These are phyloP conservation scores for Trametes gibbosa DNA, from an alignment of 768 basidiomycete species.

Conservation along the genomic window DNA sequence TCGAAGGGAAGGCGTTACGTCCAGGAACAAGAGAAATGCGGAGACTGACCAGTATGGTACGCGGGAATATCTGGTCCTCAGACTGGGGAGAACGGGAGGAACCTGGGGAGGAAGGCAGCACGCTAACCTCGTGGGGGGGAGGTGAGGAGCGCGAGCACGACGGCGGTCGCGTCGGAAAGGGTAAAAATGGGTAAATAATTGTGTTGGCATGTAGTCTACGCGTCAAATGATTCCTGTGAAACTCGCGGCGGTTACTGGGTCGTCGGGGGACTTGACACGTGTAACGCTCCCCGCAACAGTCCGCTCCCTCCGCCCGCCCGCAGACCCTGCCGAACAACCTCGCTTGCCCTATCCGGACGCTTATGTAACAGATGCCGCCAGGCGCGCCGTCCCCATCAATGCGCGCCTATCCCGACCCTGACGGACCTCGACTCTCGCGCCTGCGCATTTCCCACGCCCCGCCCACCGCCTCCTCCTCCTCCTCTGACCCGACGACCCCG, in stretches of 20 bases:
- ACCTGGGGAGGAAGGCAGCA: constrained; percentile 11
- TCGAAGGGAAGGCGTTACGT: constrained; percentile 15
- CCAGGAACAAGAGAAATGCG: background rate
- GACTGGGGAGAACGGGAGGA: constrained; percentile 2
- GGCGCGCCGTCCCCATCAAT: constrained; percentile 16
- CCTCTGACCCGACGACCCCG: background rate
- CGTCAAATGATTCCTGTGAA: constrained; percentile 28
- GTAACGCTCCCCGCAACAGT: constrained; percentile 24
- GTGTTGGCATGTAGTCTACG: constrained; percentile 20
- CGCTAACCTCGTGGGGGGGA: constrained; percentile 19
- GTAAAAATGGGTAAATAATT: constrained; percentile 25
- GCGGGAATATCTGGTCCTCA: constrained; percentile 11
- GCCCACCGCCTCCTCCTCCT: background rate
- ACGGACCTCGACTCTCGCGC: background rate
- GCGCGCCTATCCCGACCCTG: constrained; percentile 14
- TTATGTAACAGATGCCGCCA: constrained; percentile 8
- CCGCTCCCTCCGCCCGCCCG: constrained; percentile 13
- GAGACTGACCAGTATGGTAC: constrained; percentile 12
- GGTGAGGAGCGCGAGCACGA: constrained; percentile 15
- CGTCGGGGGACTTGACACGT: constrained; percentile 24
- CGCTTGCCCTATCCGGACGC: constrained; percentile 15
- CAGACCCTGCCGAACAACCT: constrained; percentile 12
- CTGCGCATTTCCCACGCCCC: background rate
- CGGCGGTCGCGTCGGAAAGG: constrained; percentile 17
- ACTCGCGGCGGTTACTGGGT: constrained; percentile 18